Conservation (phyloP, 2,329 filamentous ascomycete species). For the Neophaeococcomyces mojaviensis region DNA sequence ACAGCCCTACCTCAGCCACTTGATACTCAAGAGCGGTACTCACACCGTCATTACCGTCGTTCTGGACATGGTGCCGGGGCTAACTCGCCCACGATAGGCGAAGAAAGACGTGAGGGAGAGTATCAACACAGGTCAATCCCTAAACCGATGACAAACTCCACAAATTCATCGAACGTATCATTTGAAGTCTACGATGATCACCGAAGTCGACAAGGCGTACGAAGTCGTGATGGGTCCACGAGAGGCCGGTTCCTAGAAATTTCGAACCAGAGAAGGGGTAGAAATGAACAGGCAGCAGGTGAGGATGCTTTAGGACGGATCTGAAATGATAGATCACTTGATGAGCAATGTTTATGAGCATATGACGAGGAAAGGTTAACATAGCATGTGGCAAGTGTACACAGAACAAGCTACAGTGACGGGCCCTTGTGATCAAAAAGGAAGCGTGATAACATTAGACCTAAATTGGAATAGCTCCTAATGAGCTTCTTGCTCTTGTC, state of each 20-base stretch:
- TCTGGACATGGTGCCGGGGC: not conserved
- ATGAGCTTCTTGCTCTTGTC: too few relatives aligned
- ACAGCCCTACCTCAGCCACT: conserved; percentile 21
- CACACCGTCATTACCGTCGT: not conserved
- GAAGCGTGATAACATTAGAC: not conserved
- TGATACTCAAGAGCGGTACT: conserved; percentile 10
- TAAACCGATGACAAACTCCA: conserved; percentile 37
- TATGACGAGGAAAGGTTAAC: not conserved
- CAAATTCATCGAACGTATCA: conserved; percentile 38
- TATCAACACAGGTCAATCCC: conserved; percentile 9
- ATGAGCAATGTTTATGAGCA: not conserved
- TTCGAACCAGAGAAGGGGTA: not conserved
- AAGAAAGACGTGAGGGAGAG: conserved; percentile 19
- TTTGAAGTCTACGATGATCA: conserved; percentile 34
- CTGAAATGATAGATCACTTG: not conserved
- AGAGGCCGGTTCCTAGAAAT: conserved; percentile 31
- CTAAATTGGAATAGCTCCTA: not conserved
- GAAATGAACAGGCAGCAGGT: not conserved
- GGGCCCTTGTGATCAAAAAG: not conserved
- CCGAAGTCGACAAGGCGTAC: conserved; percentile 18
- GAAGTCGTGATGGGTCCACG: conserved; percentile 28
- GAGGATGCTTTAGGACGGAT: not conserved
- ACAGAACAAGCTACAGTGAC: too few relatives aligned
- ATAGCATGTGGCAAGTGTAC: too few relatives aligned
- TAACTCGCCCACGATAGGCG: conserved; percentile 24